These are phyloP conservation scores for Pistacia vera DNA, from an alignment of 345 rosid species.

Conservation along the genomic window DNA sequence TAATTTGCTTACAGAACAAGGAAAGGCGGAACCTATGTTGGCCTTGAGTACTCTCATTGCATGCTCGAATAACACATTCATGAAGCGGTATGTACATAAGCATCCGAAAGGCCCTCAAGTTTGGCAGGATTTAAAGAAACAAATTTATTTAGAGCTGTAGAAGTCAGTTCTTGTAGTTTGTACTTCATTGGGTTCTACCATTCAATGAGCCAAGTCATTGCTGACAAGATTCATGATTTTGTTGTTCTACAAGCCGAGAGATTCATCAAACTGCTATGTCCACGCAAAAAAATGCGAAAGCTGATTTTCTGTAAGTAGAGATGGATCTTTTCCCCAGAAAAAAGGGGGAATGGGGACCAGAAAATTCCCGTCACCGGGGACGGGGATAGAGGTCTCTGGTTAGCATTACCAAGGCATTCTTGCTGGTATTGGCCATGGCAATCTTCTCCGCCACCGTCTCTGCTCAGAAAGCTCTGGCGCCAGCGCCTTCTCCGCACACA, in stretches of 20 bases:
- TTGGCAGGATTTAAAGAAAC: conserved; percentile 60
- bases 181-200: background rate
- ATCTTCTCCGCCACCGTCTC: conserved; percentile 27
- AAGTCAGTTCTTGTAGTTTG: background rate
- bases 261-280: too few species aligned
- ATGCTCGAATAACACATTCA: conserved; percentile 40
- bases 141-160: conserved; percentile 18
- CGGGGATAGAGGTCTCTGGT: background rate
- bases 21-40: conserved; percentile 29
- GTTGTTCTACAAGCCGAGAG: too few species aligned
- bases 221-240: too few species aligned
- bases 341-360: too few species aligned
- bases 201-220: too few species aligned
- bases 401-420: conserved; percentile 23
- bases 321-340: too few species aligned
- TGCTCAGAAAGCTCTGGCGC: conserved; percentile 29
- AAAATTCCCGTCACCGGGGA: too few species aligned
- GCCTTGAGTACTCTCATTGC: conserved; percentile 56
- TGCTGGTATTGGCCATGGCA: conserved; percentile 14
- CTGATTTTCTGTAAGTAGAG: too few species aligned
- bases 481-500: background rate
- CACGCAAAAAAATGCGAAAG: too few species aligned
- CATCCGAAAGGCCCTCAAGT: conserved; percentile 66
- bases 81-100: conserved; percentile 39
- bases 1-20: conserved; percentile 63